Evolutionary conservation across 768 basidiomycete species (phyloP).

Genomic region (Suillus weaverae): DNA sequence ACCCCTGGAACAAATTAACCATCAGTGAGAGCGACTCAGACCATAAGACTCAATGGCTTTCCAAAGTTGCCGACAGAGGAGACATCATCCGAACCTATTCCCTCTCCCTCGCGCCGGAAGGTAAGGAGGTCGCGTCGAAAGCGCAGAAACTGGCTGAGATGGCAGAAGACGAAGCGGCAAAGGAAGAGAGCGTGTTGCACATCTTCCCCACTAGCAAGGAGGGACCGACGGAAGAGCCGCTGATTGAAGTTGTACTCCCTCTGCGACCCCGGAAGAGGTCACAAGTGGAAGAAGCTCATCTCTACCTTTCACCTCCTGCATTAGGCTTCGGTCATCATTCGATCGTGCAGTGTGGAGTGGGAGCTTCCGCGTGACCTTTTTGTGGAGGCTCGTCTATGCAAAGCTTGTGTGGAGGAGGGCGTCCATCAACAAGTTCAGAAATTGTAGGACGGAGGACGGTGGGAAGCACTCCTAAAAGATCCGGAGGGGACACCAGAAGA

Average conservation of each 20-base stretch:
- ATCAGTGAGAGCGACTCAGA: constrained; percentile 8
- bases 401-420: constrained; percentile 37
- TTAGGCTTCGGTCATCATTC: constrained; percentile 56
- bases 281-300: constrained; percentile 42
- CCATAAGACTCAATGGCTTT: constrained; percentile 23
- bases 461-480: constrained; percentile 13
- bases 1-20: constrained; percentile 39
- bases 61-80: constrained; percentile 13
- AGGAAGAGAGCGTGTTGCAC: constrained; percentile 22
- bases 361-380: constrained; percentile 50
- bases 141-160: constrained; percentile 8
- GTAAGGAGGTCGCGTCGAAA: background rate
- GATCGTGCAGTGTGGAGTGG: constrained; percentile 47
- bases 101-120: constrained; percentile 16
- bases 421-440: constrained; percentile 20
- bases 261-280: constrained; percentile 22
- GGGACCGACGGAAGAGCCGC: constrained; percentile 26
- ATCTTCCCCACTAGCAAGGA: constrained; percentile 19
- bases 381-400: constrained; percentile 36
- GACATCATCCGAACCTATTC: constrained; percentile 34
- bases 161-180: constrained; percentile 15
- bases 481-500: background rate
- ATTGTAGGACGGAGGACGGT: constrained; percentile 22
- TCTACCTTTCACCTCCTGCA: constrained; percentile 45
- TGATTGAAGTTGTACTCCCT: constrained; percentile 31